Evolutionary conservation across 495 filamentous ascomycete species (phyloP).

Genomic region (Tuber umbilicatum): DNA sequence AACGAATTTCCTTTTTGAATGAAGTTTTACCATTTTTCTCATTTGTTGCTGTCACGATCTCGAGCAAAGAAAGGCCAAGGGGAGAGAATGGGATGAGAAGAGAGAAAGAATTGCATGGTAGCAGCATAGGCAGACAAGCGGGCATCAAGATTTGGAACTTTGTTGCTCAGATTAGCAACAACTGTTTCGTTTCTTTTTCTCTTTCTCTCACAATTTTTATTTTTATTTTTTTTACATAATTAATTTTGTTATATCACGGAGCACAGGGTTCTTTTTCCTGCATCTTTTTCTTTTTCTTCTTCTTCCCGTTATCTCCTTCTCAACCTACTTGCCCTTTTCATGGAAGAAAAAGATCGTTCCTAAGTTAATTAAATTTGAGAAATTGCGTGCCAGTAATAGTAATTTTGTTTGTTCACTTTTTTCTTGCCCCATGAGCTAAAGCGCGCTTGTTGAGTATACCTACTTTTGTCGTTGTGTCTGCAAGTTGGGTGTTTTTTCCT

Average conservation of each 20-base stretch:
- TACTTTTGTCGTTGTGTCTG: slow-evolving; percentile 16
- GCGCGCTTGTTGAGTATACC: slow-evolving; percentile 9
- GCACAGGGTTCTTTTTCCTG: background rate
- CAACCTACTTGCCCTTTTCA: background rate
- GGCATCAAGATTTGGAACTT: background rate
- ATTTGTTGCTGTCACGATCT: slow-evolving; percentile 9
- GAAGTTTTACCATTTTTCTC: background rate
- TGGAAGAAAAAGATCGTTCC: background rate
- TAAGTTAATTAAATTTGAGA: background rate
- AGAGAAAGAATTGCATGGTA: background rate
- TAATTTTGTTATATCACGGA: background rate
- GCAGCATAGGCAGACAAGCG: background rate
- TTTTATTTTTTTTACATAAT: background rate
- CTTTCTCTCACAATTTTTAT: background rate
- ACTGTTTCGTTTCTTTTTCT: background rate
- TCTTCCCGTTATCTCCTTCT: background rate
- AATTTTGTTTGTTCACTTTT: slow-evolving; percentile 1
- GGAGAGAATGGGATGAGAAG: background rate
- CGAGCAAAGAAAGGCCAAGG: slow-evolving; percentile 12
- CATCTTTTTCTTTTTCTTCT: background rate
- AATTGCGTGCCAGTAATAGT: background rate
- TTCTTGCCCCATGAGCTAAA: background rate
- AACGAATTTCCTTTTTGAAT: slow-evolving; percentile 3
- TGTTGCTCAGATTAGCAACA: background rate
- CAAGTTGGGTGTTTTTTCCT: slow-evolving; percentile 5